Conservation (phyloP, 768 basidiomycete genomes). For the Exidia glandulosa region DNA sequence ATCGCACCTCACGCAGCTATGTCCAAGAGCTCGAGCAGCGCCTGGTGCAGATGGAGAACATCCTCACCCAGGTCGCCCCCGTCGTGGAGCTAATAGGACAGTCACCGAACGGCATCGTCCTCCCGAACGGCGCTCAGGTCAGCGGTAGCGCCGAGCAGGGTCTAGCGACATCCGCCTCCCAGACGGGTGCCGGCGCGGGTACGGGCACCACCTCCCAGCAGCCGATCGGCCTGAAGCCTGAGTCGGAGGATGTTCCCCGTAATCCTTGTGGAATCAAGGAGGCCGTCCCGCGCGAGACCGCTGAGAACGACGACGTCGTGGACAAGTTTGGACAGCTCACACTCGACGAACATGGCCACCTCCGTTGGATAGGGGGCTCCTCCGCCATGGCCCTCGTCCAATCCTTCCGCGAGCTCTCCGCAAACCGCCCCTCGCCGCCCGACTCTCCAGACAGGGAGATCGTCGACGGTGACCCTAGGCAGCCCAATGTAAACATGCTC, state of each 20-base stretch:
- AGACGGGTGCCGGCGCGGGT: background rate
- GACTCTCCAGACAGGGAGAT: constrained; percentile 77
- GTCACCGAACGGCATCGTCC: constrained; percentile 27
- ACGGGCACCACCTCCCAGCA: background rate
- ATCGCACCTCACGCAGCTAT: constrained; percentile 39
- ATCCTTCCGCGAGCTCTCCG: constrained; percentile 56
- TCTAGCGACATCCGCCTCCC: background rate
- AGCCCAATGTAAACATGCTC: constrained; percentile 66
- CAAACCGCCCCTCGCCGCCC: constrained; percentile 61
- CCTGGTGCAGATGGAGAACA: constrained; percentile 74
- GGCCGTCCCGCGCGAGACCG: constrained; percentile 40
- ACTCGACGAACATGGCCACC: constrained; percentile 79
- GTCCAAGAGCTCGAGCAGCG: constrained; percentile 86
- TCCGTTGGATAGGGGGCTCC: constrained; percentile 87
- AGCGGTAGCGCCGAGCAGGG: constrained; percentile 12
- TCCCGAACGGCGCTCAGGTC: background rate
- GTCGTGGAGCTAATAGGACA: constrained; percentile 64
- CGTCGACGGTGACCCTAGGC: constrained; percentile 42
- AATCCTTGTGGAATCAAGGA: constrained; percentile 5
- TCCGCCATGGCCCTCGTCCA: constrained; percentile 89
- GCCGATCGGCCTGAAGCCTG: background rate
- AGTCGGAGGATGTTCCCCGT: background rate
- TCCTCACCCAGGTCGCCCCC: constrained; percentile 76
- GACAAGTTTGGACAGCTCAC: constrained; percentile 83
- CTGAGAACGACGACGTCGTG: constrained; percentile 37